phyloP scores from a whole-genome alignment of 1,284 basidiomycete genomes.

The Pascua sp. region DNA sequence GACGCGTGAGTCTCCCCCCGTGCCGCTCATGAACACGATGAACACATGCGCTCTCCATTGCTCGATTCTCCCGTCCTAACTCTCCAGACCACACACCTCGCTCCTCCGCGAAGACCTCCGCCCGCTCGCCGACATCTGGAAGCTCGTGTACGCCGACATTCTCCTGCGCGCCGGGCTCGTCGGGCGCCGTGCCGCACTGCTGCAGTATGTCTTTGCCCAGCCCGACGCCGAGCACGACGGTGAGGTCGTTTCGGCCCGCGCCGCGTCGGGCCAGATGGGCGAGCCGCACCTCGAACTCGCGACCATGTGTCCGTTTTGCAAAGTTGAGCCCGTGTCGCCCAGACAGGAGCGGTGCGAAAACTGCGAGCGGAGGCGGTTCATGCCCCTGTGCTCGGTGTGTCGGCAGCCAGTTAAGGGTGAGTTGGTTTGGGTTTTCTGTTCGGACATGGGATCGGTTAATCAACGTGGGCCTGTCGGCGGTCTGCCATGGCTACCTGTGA shows the following conservation, averaged over 20 bases:
- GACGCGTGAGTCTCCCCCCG: slow-evolving; percentile 20
- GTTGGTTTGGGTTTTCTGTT: slow-evolving; percentile 18
- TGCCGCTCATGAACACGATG: no score
- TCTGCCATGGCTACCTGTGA: no score
- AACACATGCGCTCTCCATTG: neutral
- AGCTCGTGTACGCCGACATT: slow-evolving; percentile 66
- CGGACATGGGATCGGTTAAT: no score
- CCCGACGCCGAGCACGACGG: neutral
- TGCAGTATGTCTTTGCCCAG: slow-evolving; percentile 56
- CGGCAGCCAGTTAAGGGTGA: slow-evolving; percentile 72
- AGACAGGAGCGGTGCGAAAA: slow-evolving; percentile 1
- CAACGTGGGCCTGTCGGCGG: no score
- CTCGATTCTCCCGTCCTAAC: slow-evolving; percentile 4
- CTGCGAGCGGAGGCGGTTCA: neutral
- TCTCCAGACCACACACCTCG: slow-evolving; percentile 23
- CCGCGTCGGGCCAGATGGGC: slow-evolving; percentile 13
- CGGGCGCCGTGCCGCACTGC: slow-evolving; percentile 64
- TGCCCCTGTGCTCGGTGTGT: slow-evolving; percentile 50
- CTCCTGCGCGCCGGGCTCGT: slow-evolving; percentile 66
- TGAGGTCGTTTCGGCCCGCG: slow-evolving; percentile 1
- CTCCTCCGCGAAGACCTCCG: slow-evolving; percentile 28
- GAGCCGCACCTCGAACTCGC: slow-evolving; percentile 7
- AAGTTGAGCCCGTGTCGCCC: slow-evolving; percentile 4
- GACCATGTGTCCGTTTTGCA: slow-evolving; percentile 15
- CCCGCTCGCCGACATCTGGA: slow-evolving; percentile 34